These are phyloP conservation scores for Candida caryicola DNA, from an alignment of 805 yeast genomes.

Conservation along the genomic window DNA sequence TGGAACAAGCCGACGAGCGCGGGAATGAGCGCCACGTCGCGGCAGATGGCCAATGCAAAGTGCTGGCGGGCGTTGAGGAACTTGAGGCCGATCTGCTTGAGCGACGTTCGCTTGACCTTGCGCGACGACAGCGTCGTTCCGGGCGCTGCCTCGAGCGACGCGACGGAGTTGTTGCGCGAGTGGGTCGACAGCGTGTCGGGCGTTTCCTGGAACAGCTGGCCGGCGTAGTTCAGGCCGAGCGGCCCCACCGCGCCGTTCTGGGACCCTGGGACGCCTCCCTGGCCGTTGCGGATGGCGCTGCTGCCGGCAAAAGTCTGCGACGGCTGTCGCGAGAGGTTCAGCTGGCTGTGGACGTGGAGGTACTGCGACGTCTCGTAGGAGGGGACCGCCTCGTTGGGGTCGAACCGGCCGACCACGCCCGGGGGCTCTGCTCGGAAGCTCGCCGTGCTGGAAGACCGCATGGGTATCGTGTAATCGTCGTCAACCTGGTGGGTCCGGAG, in stretches of 20 bases:
- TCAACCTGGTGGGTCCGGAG: conserved; percentile 32
- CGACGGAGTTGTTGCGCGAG: conserved; percentile 1
- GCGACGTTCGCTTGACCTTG: conserved; percentile 20
- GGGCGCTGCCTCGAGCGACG: not conserved
- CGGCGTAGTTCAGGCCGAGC: too few relatives aligned
- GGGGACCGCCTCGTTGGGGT: conserved; percentile 38
- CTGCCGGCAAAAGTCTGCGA: too few relatives aligned
- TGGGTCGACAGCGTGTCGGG: conserved; percentile 4
- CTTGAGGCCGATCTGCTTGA: conserved; percentile 62
- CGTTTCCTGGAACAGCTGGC: not conserved
- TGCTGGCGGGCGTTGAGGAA: conserved; percentile 76
- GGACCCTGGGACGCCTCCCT: too few relatives aligned
- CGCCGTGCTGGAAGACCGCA: not conserved
- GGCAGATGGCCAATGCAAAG: conserved; percentile 68
- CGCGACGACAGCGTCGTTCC: not conserved
- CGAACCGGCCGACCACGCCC: too few relatives aligned
- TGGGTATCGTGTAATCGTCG: conserved; percentile 26
- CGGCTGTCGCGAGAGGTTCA: too few relatives aligned
- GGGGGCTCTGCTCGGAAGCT: too few relatives aligned
- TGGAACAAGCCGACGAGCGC: conserved; percentile 53
- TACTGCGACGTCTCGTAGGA: conserved; percentile 41
- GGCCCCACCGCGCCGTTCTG: too few relatives aligned
- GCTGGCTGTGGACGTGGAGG: conserved; percentile 16
- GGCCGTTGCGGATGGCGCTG: too few relatives aligned
- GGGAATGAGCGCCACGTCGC: conserved; percentile 73